Evolutionary conservation across 2,329 filamentous ascomycete species (phyloP), one percentile per base, ranked within the genome.

Genomic region (Colletotrichum shisoi): DNA sequence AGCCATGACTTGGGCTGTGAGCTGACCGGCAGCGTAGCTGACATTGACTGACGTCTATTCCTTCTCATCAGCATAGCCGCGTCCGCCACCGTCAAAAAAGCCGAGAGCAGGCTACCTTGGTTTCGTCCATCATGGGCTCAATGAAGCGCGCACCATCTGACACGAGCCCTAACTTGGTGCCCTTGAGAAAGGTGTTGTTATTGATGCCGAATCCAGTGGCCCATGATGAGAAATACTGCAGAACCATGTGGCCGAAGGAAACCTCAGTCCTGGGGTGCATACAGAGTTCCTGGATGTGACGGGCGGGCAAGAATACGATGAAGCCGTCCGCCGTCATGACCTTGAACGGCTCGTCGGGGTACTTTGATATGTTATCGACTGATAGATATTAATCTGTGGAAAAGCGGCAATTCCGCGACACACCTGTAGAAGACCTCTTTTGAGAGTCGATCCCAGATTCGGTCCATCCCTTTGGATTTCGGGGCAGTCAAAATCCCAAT

Each of bases 301-400:
- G 56, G 4, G 56, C 40, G 27, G 56, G 56, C 56, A 58, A 21
- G 42, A 58, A 58, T 6, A 58, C 56, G 6, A 58, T 46, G 42
- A 37, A 58, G 27, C 56, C 56, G n/a, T 58, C 56, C 27, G 56
- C 56, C n/a, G 56, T 58, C 27, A 48, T 46, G 1, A 58, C 56
- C n/a, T 48, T 58, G 27, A 58, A 58, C 56, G 56, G 56, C 56
- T 58, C 56, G 31, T 58, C 56, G 44, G 56, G 56, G 42, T 58
- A 37, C 56, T 58, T 48, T 46, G n/a, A 48, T 3, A 8, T 58
- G 56, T 58, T 58, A 58, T 58, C 42, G 56, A 40, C 44, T 24
- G 45, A 15, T 48, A n/a, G 44, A 4, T 17, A 15, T 42, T 8
- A n/a, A n/a, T n/a, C 11, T 8, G 21, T 48, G 45, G 17, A 48